Evolutionary conservation across 345 rosid species (phyloP), one percentile per base, ranked within the genome.

Genomic region (Arabis hirsuta): DNA sequence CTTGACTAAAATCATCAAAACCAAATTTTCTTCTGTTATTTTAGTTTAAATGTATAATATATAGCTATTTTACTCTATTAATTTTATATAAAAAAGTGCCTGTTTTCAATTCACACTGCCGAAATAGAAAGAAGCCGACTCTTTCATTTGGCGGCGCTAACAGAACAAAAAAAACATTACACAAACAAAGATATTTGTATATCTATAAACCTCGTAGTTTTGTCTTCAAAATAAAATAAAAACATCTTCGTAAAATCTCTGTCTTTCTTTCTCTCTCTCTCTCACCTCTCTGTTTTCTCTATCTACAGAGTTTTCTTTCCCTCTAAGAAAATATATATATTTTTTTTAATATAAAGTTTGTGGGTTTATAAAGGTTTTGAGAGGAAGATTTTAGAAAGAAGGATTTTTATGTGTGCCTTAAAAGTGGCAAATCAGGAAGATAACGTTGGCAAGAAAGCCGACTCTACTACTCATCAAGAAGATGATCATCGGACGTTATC

Each of bases 391-490:
- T 36, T 26, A 6, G 22, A 12, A 56, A 36, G 3, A 50, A 50
- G 60, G 62, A 12, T 51, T 62, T 76, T 10, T 76, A 76, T 77
- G 80, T 77, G 64, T 72, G 36, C 9, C 55, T 44, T 73, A 51
- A 78, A 69, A 74, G 81, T 78, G 81, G 81, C 78, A 64, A 78
- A 78, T 65, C 78, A 42, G 67, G 74, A 56, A 34, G 70, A 58
- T 56, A 68, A 63, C 74, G 78, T 19, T 50, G 78, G 57, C 45
- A 68, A 62, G 0, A 57, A 76, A 46, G 52, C 69, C 70, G 74
- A 69, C 47, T 24, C 46, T 39, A 69, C 55, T 42, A 22, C n/a
- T 36, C 27, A n/a, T 36, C 38, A n/a, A 20, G 75, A 62, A 39
- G 80, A 76, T 76, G 71, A 76, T 50, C 76, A 69, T 31, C 45